phyloP scores from a whole-genome alignment of 208 protist species.

The Herpetomonas tarakana region DNA sequence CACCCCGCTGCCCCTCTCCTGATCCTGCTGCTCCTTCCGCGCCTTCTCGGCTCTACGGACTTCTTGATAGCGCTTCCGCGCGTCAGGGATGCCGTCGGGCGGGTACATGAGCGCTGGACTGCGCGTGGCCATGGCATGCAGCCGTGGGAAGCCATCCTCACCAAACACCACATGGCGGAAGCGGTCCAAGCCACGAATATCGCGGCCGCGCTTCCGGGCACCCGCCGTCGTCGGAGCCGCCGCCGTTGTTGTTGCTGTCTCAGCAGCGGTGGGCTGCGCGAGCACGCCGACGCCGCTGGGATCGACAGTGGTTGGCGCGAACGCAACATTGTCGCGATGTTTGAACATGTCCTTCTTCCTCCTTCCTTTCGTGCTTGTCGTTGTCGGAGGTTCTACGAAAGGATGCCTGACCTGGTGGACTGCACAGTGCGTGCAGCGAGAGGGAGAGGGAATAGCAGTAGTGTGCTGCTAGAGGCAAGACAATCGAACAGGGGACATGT shows the following conservation, averaged over 20 bases:
- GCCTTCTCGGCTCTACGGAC: background rate
- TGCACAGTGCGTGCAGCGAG: too few species aligned
- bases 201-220: conserved; percentile 63
- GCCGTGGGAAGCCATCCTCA: conserved; percentile 61
- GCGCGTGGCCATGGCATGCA: conserved; percentile 74
- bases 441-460: too few species aligned
- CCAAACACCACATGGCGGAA: conserved; percentile 75
- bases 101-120: conserved; percentile 83
- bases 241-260: background rate
- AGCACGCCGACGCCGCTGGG: conserved; percentile 26
- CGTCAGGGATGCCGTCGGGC: conserved; percentile 55
- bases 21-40: conserved; percentile 8
- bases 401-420: too few species aligned
- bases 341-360: conserved; percentile 42
- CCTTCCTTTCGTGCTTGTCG: conserved; percentile 1
- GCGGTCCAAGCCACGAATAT: conserved; percentile 61
- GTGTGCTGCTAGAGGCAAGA: too few species aligned
- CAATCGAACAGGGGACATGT: too few species aligned
- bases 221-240: conserved; percentile 7
- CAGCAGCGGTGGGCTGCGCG: background rate
- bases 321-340: conserved; percentile 58
- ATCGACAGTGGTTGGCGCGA: conserved; percentile 43
- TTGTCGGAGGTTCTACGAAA: conserved; percentile 6
- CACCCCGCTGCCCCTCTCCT: conserved; percentile 3
- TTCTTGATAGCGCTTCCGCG: conserved; percentile 22